A percentile compares a stretch with the other conserved stretches of the same genome.
These are phyloP conservation scores for Fusarium siculi DNA, from an alignment of 2,329 filamentous ascomycete genomes.

Conservation along the genomic window DNA sequence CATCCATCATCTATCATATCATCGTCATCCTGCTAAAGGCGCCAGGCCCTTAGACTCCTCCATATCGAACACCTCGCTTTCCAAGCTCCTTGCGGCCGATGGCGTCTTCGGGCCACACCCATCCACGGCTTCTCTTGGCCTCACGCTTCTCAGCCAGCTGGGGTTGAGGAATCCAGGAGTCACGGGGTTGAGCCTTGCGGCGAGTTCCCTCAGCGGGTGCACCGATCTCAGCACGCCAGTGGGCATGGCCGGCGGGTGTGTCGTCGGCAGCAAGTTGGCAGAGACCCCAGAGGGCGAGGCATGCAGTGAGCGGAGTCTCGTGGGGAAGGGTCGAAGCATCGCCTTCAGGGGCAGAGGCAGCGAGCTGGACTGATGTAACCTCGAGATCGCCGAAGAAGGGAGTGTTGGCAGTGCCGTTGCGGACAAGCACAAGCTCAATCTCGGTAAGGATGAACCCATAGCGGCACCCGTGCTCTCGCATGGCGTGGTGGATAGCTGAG, in stretches of 20 bases:
- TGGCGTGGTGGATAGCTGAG: constrained; percentile 85
- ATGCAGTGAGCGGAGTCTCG: constrained; percentile 70
- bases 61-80: constrained; percentile 71
- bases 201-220: constrained; percentile 78
- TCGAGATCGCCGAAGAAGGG: constrained; percentile 93
- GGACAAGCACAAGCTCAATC: constrained; percentile 91
- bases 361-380: constrained; percentile 70
- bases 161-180: constrained; percentile 79
- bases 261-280: constrained; percentile 75
- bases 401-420: constrained; percentile 75
- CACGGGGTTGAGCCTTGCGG: constrained; percentile 74
- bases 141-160: constrained; percentile 80
- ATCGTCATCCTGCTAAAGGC: constrained; percentile 19
- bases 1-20: constrained; percentile 28
- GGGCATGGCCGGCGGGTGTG: constrained; percentile 63
- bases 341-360: constrained; percentile 49
- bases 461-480: constrained; percentile 92
- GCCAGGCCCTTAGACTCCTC: constrained; percentile 44
- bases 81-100: constrained; percentile 78
- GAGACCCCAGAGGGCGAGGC: constrained; percentile 80
- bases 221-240: constrained; percentile 78
- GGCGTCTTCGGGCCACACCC: constrained; percentile 80
- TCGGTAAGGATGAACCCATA: constrained; percentile 98
- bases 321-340: constrained; percentile 45
- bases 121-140: constrained; percentile 77